A percentile compares a stretch with the other conserved stretches of the same genome.
These are phyloP conservation scores for Hygrophila difformis DNA, from an alignment of 257 asterid species.

Conservation along the genomic window DNA sequence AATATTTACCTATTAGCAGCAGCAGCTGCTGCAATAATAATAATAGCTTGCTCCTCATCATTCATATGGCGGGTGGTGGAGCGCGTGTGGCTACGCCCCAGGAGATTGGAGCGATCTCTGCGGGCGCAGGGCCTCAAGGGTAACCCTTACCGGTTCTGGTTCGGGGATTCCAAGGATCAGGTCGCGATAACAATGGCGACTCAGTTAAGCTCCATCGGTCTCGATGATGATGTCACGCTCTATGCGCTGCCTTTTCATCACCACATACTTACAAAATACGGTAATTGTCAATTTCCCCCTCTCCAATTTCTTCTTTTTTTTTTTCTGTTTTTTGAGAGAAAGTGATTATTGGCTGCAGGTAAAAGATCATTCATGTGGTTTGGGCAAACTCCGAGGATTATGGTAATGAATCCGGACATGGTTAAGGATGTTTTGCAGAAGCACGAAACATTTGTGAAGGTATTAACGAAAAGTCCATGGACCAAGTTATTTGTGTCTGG, in stretches of 20 bases:
- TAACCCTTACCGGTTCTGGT: constrained; percentile 23
- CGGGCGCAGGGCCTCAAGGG: constrained; percentile 31
- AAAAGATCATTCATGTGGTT: constrained; percentile 29
- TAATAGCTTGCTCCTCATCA: too few species aligned
- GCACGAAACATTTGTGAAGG: constrained; percentile 18
- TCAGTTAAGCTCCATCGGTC: constrained; percentile 20
- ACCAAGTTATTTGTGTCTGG: constrained; percentile 25
- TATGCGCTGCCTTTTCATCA: constrained; percentile 27
- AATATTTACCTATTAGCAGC: too few species aligned
- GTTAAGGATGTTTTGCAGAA: constrained; percentile 23
- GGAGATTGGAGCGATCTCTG: too few species aligned
- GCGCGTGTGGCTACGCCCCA: too few species aligned
- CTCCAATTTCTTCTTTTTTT: too few species aligned
- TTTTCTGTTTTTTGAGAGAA: too few species aligned
- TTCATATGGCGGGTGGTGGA: too few species aligned
- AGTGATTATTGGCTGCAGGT: constrained; percentile 19
- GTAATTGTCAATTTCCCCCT: too few species aligned
- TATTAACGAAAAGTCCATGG: constrained; percentile 28
- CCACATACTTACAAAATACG: constrained; percentile 20
- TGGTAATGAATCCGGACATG: constrained; percentile 26
- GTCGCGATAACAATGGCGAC: constrained; percentile 18
- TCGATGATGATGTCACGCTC: constrained; percentile 24
- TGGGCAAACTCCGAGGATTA: constrained; percentile 29
- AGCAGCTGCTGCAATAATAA: too few species aligned
- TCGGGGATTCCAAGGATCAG: constrained; percentile 36